Evolutionary conservation across 768 basidiomycete species (phyloP), one percentile per base, ranked within the genome.

Genomic region (Piloderma croceum): DNA sequence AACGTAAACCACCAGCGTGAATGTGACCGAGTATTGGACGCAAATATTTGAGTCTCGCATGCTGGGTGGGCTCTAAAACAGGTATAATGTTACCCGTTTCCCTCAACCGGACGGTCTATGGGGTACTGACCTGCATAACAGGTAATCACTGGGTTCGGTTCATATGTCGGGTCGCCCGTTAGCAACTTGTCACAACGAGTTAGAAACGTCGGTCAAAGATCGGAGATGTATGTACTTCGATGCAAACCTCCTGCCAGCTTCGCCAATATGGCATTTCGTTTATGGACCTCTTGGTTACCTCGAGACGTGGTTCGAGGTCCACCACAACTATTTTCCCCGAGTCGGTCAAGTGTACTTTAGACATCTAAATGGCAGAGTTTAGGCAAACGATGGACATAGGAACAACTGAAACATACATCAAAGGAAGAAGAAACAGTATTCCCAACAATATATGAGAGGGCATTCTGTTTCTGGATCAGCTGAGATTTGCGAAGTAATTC

Each of bases 21-120:
- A 46, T 46, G 6, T 46, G 41, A n/a, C 45, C 45, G 22, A 46
- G 23, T 18, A 46, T 41, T 5, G 45, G 45, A 10, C 45, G 45
- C 18, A 46, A 32, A 24, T 37, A 42, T 38, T 46, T 39, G 9
- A 46, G 31, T 19, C 41, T 19, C 15, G 15, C 9, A 34, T 35
- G 41, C 3, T 23, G 34, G 5, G 25, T 20, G 17, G 40, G 36
- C 34, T 42, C 45, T 46, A n/a, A 6, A 11, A n/a, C n/a, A n/a
- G 13, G 17, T 35, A 35, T 18, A 19, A 10, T 46, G 24, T 34
- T 22, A 34, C 4, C 3, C 31, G 24, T 13, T 34, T 13, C 20
- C 13, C 19, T 34, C 13, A 12, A 5, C 7, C n/a, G 20, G n/a
- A n/a, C 12, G 4, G 7, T 11, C 19, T 9, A 9, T 9, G 20